Evolutionary conservation across 352 stramenopile genomes (phyloP), one percentile per base, ranked within the genome.

Genomic region (Phytopythium chamaehyphon): DNA sequence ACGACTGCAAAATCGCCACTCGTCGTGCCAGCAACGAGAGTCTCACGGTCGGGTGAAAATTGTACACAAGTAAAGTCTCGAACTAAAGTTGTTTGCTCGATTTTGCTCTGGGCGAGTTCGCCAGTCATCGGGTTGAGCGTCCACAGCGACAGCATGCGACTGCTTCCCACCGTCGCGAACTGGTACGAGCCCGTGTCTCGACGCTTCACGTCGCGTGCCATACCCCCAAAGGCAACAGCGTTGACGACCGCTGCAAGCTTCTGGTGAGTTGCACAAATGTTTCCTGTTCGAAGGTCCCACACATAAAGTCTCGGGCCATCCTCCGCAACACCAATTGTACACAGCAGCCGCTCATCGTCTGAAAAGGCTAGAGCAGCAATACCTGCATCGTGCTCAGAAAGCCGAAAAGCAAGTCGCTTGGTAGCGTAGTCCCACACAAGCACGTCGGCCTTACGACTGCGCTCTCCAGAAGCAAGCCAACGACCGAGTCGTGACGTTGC

Each of bases 301-400:
- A 97, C 63, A 56, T 94, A 92, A 24, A 98, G 62, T 16, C 88
- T 82, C 50, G 64, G 64, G 1, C 76, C 76, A 59, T 98, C 91
- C 23, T 94, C 77, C 1, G 69, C 67, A 7, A 64, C 51, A 11
- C 91, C 91, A 40, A 94, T 75, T 0, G 82, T 86, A 54, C 76
- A 90, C 6, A 98, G 60, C 31, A 98, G 62, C 26, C 82, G 73
- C 53, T 93, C 92, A 61, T 98, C 93, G 54, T 98, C 75, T 6
- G 86, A 97, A 55, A 98, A 98, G 12, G 76, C 73, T 6, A 98
- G 56, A 10, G 73, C 72, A 31, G 82, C 73, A 44, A 98, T 77
- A n/a, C 86, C 90, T 53, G 74, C 59, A 61, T 98, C 92, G 71
- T 98, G 90, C 57, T 98, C 93, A 2, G 73, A 81, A 18, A 98